Percentiles rank a stretch among this genome's conserved stretches.
Evolutionary conservation across 2,329 filamentous ascomycete species (phyloP).

Genomic region (Gaeumannomyces tritici): DNA sequence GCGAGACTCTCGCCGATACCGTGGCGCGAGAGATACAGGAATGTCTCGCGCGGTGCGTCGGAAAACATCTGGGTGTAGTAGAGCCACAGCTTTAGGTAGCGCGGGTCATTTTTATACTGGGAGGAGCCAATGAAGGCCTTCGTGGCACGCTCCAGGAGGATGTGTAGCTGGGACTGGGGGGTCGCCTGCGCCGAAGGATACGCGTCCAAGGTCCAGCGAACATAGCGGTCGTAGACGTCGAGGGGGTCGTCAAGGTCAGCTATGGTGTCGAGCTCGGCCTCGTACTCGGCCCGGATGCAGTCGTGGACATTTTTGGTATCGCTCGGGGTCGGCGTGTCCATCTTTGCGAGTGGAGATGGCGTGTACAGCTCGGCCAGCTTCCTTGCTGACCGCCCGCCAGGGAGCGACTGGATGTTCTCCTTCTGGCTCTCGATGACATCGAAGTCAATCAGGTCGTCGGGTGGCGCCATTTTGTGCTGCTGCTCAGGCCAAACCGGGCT

Average conservation of each 20-base stretch:
- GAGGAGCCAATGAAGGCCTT: slow-evolving; percentile 75
- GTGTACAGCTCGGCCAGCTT: slow-evolving; percentile 80
- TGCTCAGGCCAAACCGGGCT: neutral
- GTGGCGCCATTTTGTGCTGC: slow-evolving; percentile 32
- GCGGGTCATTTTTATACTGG: slow-evolving; percentile 90
- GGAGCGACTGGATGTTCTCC: slow-evolving; percentile 93
- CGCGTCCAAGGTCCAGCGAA: slow-evolving; percentile 91
- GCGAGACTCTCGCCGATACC: slow-evolving; percentile 79
- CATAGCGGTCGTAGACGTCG: slow-evolving; percentile 91
- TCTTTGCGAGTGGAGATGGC: slow-evolving; percentile 48
- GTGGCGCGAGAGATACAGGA: slow-evolving; percentile 83
- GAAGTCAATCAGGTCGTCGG: slow-evolving; percentile 59
- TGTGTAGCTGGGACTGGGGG: slow-evolving; percentile 79
- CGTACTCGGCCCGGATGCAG: slow-evolving; percentile 71
- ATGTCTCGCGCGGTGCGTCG: slow-evolving; percentile 86
- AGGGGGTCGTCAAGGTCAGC: slow-evolving; percentile 89
- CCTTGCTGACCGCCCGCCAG: slow-evolving; percentile 77
- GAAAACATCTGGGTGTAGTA: slow-evolving; percentile 90
- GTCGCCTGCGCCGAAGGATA: slow-evolving; percentile 93
- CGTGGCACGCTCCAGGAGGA: slow-evolving; percentile 84
- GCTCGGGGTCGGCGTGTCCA: slow-evolving; percentile 55
- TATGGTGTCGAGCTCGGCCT: slow-evolving; percentile 69
- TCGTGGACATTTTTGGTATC: slow-evolving; percentile 69
- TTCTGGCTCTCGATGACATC: slow-evolving; percentile 94
- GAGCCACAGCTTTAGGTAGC: slow-evolving; percentile 89